Evolutionary conservation across 768 basidiomycete genomes (phyloP).

Genomic region (Suillus sp.): DNA sequence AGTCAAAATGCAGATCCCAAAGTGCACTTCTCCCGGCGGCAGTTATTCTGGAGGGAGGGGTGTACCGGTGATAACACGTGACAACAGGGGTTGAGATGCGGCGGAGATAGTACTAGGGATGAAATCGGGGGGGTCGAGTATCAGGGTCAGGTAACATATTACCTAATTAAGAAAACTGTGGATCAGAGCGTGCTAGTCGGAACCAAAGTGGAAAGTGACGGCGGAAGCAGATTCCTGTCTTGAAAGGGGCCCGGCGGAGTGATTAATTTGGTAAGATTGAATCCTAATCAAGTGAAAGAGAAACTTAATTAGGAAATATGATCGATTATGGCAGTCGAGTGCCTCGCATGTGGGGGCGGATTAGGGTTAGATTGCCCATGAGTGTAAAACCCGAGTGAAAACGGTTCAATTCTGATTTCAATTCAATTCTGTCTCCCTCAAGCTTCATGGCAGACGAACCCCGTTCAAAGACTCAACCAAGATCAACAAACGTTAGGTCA

Average conservation of each 20-base stretch:
- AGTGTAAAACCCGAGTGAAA: conserved; percentile 7
- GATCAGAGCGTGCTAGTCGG: conserved; percentile 3
- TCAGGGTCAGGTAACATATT: background rate
- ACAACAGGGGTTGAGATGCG: too few relatives aligned
- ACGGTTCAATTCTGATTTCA: background rate
- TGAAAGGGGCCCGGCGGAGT: conserved; percentile 4
- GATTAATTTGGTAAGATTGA: conserved; percentile 2
- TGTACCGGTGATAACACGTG: too few relatives aligned
- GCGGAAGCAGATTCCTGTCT: background rate
- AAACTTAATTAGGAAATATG: background rate
- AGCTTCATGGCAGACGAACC: conserved; percentile 3
- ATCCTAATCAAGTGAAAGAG: background rate
- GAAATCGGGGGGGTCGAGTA: too few relatives aligned
- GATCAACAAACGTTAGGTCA: conserved; percentile 43
- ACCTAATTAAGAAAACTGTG: background rate
- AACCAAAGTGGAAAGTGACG: conserved; percentile 5
- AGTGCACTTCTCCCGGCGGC: background rate
- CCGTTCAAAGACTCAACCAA: conserved; percentile 5
- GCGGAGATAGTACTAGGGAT: too few relatives aligned
- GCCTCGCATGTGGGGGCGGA: conserved; percentile 7
- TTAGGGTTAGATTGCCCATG: conserved; percentile 8
- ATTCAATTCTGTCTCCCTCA: background rate
- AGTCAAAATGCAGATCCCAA: too few relatives aligned
- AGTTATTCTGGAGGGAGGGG: too few relatives aligned
- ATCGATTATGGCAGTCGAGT: conserved; percentile 1